Conservation (phyloP, 345 rosid species). For the Cardamine chenopodiifolia region DNA sequence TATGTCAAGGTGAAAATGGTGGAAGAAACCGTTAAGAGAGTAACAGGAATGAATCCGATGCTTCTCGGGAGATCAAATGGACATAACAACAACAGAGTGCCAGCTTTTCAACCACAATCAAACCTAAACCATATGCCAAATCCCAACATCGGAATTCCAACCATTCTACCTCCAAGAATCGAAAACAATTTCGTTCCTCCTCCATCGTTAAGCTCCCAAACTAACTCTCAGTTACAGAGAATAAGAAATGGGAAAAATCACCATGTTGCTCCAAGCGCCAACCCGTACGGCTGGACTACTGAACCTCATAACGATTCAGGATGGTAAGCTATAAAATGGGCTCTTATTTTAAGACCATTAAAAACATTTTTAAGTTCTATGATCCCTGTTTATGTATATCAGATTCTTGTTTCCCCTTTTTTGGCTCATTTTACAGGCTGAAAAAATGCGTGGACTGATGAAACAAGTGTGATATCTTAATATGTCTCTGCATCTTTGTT, state of each 20-base stretch:
- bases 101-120: constrained; percentile 40
- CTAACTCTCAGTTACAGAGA: constrained; percentile 26
- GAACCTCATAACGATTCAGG: constrained; percentile 29
- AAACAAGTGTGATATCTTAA: neutral
- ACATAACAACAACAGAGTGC: constrained; percentile 29
- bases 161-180: constrained; percentile 32
- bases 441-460: constrained; percentile 38
- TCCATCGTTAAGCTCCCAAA: constrained; percentile 32
- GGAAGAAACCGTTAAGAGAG: constrained; percentile 90
- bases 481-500: constrained; percentile 11
- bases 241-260: constrained; percentile 29
- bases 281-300: constrained; percentile 34
- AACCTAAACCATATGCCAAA: constrained; percentile 35
- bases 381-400: constrained; percentile 15
- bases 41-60: constrained; percentile 81
- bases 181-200: constrained; percentile 31
- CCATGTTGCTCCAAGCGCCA: constrained; percentile 24
- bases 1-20: constrained; percentile 89
- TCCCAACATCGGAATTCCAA: constrained; percentile 16
- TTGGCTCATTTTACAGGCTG: constrained; percentile 34
- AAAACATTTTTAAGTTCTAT: neutral
- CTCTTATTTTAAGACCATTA: neutral
- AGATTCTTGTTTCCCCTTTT: constrained; percentile 6
- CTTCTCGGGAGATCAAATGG: constrained; percentile 59
- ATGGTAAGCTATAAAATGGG: constrained; percentile 28